Base-by-base conservation (phyloP, 306 rosid species). In the Malus asiatica region DNA sequence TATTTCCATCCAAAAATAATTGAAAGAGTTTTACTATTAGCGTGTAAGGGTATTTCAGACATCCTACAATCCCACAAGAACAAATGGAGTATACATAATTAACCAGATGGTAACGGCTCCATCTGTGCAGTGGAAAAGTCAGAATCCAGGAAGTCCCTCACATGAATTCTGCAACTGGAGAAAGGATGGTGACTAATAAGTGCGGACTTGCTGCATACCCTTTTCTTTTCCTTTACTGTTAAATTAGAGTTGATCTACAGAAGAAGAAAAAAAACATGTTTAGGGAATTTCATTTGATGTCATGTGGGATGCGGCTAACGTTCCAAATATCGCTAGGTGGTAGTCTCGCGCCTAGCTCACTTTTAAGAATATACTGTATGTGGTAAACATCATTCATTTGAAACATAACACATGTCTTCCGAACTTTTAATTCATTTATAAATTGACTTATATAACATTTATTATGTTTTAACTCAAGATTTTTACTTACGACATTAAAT, bases 61-160 rank as follows among this genome's bases (percentile, higher is more conserved):
- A 73, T n/a, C 78, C 38, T 62, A 9, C 5, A 8, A 1, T 15
- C 25, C 32, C 20, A 51, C 44, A 67, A 12, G 22, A 67, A 55
- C 77, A 6, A 83, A 27, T 4, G 4, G 55, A 45, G 35, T 3
- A 11, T 8, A 60, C 1, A 25, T 32, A n/a, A 48, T 29, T 32
- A n/a, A 60, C 63, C 20, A 40, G 74, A 76, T 11, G 2, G 83
- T 75, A 81, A 83, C 86, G 88, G 89, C 76, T 55, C 76, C 42
- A 69, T 53, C 33, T 67, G 81, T 67, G 81, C 35, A 61, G 77
- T 73, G 77, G 66, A 83, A 71, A 32, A 45, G 83, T 76, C 78
- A 11, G 65, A 76, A 76, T 53, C 65, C 73, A 46, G 76, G 74
- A 46, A 16, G 72, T 16, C 33, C 42, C 57, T 60, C 68, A 57